phyloP scores from a whole-genome alignment of 1,139 yeast genomes.

The Nakaseomyces glabratus region DNA sequence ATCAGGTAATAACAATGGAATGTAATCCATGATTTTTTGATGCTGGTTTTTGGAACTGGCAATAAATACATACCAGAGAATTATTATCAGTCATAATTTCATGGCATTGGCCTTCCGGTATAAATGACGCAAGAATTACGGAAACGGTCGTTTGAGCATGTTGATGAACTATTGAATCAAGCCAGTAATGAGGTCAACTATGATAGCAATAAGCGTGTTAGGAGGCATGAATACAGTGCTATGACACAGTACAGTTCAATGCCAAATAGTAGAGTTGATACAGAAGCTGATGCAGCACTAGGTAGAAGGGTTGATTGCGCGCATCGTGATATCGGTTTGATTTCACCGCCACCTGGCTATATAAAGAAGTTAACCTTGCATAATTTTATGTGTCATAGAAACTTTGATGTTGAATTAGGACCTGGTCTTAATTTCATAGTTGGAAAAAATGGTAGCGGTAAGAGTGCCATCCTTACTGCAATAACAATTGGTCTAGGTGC shows the following conservation, averaged over 20 bases:
- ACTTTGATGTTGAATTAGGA: constrained; percentile 67
- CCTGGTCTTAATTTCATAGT: constrained; percentile 84
- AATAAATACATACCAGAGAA: too few species aligned
- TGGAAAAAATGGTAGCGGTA: constrained; percentile 94
- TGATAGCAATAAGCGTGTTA: constrained; percentile 1
- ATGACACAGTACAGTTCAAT: constrained; percentile 26
- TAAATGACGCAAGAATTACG: too few species aligned
- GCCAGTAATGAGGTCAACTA: constrained; percentile 1
- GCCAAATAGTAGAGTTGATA: background rate
- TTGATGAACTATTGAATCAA: constrained; percentile 1
- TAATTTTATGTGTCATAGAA: constrained; percentile 81
- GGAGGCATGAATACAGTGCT: constrained; percentile 20
- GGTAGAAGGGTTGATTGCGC: too few species aligned
- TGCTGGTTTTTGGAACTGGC: too few species aligned
- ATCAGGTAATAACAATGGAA: too few species aligned
- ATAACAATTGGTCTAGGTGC: constrained; percentile 91
- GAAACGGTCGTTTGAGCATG: too few species aligned
- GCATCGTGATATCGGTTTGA: too few species aligned
- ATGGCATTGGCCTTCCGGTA: too few species aligned
- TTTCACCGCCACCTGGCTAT: constrained; percentile 31
- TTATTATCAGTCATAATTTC: too few species aligned
- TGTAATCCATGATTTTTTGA: too few species aligned
- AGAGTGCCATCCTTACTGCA: constrained; percentile 86
- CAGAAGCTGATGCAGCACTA: background rate
- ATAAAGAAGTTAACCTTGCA: constrained; percentile 49